Base-by-base conservation (phyloP, 176 grass and related monocot genomes). In the Eleusine coracana region DNA sequence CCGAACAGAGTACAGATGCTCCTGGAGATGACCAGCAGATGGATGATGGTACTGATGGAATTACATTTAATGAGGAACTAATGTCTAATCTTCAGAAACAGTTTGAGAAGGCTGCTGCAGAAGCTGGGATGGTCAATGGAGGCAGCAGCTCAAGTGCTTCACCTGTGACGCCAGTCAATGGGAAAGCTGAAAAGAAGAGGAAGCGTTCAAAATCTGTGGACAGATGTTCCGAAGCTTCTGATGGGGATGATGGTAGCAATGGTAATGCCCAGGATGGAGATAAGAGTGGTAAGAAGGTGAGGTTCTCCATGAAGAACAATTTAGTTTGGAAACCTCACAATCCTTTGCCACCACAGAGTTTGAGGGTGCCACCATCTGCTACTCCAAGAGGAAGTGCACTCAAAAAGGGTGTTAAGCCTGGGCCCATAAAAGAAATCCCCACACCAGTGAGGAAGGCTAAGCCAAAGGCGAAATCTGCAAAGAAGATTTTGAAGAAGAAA, bases 241-340 rank as follows among this genome's bases (percentile, higher is more conserved):
- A 79, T 71, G 70, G 82, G 75, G 56, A 55, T 80, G 60, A 77
- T 66, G 67, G 60, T 40, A 72, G 52, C 10, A 25, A 78, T 42
- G 76, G 83, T 65, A 89, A 58, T 58, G 67, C 82, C 59, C 83
- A 67, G 40, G 82, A 69, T 1, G 61, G 48, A 77, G 87, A 87
- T 68, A 93, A 84, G 66, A 92, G 89, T 55, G 59, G 74, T 82
- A 99, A 94, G 87, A 95, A 85, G 71, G 93, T 99, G 64, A 93
- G 87, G 66, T 99, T 99, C 87, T 96, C 96, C 0, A 90, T 99
- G 92, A 99, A 92, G 85, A 95, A 82, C 72, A 99, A 99, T 75
- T 67, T 99, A 76, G 89, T 96, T 41, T 99, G 96, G 96, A 99
- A 96, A 63, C 96, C 96, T 44, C 73, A 86, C 29, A 95, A 44